Conservation (phyloP, 257 asterid species). For the Plantago ovata region DNA sequence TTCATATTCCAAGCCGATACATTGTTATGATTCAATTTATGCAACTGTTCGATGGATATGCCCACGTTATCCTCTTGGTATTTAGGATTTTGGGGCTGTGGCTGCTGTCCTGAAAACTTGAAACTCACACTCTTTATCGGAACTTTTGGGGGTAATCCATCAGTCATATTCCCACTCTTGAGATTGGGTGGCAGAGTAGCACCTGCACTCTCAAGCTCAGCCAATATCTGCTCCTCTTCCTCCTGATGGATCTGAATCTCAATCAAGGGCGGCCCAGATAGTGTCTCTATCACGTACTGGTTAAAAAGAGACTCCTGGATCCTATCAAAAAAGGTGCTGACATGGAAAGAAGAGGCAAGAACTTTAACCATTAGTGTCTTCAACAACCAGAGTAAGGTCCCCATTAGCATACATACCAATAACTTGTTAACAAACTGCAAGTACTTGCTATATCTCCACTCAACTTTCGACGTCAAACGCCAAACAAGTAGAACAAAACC, state of each 20-base stretch:
- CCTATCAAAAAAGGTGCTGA: conserved; percentile 87
- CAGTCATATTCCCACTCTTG: conserved; percentile 34
- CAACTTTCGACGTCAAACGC: conserved; percentile 68
- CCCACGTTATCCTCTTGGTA: conserved; percentile 40
- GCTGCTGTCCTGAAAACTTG: conserved; percentile 41
- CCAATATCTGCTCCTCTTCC: conserved; percentile 62
- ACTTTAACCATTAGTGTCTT: conserved; percentile 94
- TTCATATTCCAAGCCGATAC: conserved; percentile 96
- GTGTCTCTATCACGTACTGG: conserved; percentile 75
- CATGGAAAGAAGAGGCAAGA: conserved; percentile 92
- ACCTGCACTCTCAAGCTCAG: conserved; percentile 80
- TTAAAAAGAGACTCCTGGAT: conserved; percentile 80
- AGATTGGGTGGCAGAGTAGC: conserved; percentile 73
- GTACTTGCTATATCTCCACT: conserved; percentile 40
- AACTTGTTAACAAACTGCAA: conserved; percentile 51
- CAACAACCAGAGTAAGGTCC: conserved; percentile 64
- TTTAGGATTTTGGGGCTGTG: conserved; percentile 28
- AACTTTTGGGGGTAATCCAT: conserved; percentile 50
- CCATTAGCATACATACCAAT: conserved; percentile 73
- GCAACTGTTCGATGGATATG: conserved; percentile 64
- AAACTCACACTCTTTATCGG: conserved; percentile 45
- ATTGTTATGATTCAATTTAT: conserved; percentile 65
- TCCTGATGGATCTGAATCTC: conserved; percentile 53
- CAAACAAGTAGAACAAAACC: conserved; percentile 78
- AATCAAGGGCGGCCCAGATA: conserved; percentile 68